Conservation (phyloP, 2,329 filamentous ascomycete species). For the Laburnicola sp. region DNA sequence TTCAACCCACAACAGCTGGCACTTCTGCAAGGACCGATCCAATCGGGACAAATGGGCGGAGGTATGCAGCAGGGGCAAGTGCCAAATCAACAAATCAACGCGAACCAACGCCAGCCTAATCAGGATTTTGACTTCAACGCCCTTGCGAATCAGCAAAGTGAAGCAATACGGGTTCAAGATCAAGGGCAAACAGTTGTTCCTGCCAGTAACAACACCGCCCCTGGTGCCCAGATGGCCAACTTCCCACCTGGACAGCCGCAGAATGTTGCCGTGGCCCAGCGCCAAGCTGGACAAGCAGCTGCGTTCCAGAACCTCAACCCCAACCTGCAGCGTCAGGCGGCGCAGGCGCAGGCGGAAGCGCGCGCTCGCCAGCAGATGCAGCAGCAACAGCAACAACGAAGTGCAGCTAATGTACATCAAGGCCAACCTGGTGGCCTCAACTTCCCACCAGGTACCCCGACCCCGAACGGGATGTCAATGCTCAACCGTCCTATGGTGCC, state of each 20-base stretch:
- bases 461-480: slow-evolving; percentile 54
- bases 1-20: slow-evolving; percentile 17
- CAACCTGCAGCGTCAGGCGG: slow-evolving; percentile 44
- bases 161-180: slow-evolving; percentile 63
- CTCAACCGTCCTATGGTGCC: slow-evolving; percentile 53
- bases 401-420: too few relatives aligned
- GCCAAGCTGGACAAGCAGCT: slow-evolving; percentile 28
- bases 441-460: slow-evolving; percentile 44
- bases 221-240: slow-evolving; percentile 43
- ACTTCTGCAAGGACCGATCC: neutral
- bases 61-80: slow-evolving; percentile 43
- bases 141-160: slow-evolving; percentile 63
- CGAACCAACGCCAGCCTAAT: slow-evolving; percentile 33
- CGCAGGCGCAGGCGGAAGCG: slow-evolving; percentile 28
- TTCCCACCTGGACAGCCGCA: slow-evolving; percentile 35
- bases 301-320: slow-evolving; percentile 25
- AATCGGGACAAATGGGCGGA: slow-evolving; percentile 26
- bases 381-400: slow-evolving; percentile 36
- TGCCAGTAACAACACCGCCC: slow-evolving; percentile 62
- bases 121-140: slow-evolving; percentile 56
- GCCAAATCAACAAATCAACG: slow-evolving; percentile 32
- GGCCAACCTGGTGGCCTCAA: slow-evolving; percentile 53
- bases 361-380: slow-evolving; percentile 37
- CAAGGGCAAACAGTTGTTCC: slow-evolving; percentile 65
- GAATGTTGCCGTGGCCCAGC: slow-evolving; percentile 33